Conservation (phyloP, 2,329 filamentous ascomycete species). For the Alternaria triticimaculans region DNA sequence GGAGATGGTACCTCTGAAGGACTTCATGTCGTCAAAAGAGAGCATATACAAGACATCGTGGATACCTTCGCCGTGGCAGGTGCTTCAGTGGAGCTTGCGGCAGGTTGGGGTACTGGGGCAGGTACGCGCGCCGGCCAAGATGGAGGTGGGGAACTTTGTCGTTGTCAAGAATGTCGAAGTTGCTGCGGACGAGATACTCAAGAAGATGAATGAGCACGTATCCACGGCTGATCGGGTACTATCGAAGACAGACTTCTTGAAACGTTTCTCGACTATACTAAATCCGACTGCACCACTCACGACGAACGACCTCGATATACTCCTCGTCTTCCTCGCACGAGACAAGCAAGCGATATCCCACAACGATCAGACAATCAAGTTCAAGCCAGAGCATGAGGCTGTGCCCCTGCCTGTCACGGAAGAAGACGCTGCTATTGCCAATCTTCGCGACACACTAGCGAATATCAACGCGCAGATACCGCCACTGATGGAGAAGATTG, state of each 20-base stretch:
- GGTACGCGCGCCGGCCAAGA: slow-evolving; percentile 58
- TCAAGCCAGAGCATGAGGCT: slow-evolving; percentile 58
- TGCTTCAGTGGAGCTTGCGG: slow-evolving; percentile 77
- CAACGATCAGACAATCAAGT: slow-evolving; percentile 79
- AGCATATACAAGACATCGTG: slow-evolving; percentile 77
- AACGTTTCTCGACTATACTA: slow-evolving; percentile 39
- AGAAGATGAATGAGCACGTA: slow-evolving; percentile 45
- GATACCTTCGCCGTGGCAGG: slow-evolving; percentile 71
- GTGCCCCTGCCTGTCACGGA: slow-evolving; percentile 67
- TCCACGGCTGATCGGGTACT: slow-evolving; percentile 44
- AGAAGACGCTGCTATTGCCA: slow-evolving; percentile 82
- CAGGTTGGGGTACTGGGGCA: slow-evolving; percentile 66
- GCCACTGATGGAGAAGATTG: slow-evolving; percentile 64
- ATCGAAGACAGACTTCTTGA: slow-evolving; percentile 44
- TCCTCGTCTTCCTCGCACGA: slow-evolving; percentile 61
- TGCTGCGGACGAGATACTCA: slow-evolving; percentile 52
- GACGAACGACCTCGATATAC: slow-evolving; percentile 73
- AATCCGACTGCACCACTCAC: slow-evolving; percentile 39
- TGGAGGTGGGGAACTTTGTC: slow-evolving; percentile 69
- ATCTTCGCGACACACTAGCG: slow-evolving; percentile 74
- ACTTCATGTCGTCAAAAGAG: slow-evolving; percentile 70
- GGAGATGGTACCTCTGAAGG: slow-evolving; percentile 72
- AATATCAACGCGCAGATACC: slow-evolving; percentile 72
- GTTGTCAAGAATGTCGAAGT: slow-evolving; percentile 69
- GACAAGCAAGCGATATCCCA: slow-evolving; percentile 77